Evolutionary conservation across 2,329 filamentous ascomycete species (phyloP).

Genomic region (Colletotrichum phormii): DNA sequence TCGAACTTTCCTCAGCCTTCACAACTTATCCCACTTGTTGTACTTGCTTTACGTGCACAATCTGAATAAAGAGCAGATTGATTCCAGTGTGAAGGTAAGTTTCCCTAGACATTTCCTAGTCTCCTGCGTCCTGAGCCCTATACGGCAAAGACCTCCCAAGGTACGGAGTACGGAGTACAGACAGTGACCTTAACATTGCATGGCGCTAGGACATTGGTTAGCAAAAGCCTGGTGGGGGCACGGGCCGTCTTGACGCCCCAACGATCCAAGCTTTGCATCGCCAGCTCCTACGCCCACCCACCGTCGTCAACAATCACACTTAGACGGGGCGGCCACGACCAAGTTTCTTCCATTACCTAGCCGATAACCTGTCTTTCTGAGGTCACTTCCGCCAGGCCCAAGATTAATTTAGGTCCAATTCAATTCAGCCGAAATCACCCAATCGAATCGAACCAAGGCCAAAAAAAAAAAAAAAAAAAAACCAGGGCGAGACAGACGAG

Average conservation of each 20-base stretch:
- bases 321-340: background rate
- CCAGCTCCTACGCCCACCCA: background rate
- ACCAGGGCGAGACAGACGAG: background rate
- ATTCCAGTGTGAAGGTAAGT: too few species aligned
- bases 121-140: background rate
- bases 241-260: constrained; percentile 19
- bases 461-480: too few species aligned
- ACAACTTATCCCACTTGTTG: too few species aligned
- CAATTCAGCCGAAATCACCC: constrained; percentile 15
- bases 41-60: too few species aligned
- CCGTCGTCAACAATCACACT: background rate
- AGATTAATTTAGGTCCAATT: background rate
- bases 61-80: too few species aligned
- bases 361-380: background rate
- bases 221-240: constrained; percentile 18
- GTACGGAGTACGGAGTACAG: background rate
- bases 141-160: too few species aligned
- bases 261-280: constrained; percentile 17
- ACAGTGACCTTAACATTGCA: constrained; percentile 12
- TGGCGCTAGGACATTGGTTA: background rate
- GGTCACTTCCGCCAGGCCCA: background rate
- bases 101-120: background rate
- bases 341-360: background rate
- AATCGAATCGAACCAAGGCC: background rate
- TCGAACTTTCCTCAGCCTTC: too few species aligned